phyloP scores from a whole-genome alignment of 768 basidiomycete species.

The Lyophyllum shimeji region DNA sequence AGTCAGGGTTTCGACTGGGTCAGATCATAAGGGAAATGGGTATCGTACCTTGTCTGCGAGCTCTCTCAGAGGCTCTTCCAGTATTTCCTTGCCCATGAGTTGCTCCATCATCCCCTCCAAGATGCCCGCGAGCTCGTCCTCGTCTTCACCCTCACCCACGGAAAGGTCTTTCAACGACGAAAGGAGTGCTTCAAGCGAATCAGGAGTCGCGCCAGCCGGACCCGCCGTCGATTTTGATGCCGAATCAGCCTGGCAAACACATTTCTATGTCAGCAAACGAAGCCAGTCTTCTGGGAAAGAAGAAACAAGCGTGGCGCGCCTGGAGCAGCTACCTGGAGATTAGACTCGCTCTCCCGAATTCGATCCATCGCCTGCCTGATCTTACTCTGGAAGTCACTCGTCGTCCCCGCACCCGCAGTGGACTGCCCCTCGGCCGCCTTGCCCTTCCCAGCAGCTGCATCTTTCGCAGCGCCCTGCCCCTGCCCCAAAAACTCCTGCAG shows the following conservation, averaged over 20 bases:
- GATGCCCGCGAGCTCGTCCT: conserved; percentile 60
- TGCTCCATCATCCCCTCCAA: conserved; percentile 82
- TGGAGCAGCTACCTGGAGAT: conserved; percentile 40
- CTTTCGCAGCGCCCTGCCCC: background rate
- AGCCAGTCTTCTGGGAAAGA: background rate
- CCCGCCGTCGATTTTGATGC: conserved; percentile 17
- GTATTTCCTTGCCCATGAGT: conserved; percentile 76
- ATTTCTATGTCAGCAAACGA: background rate
- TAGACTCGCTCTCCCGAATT: conserved; percentile 64
- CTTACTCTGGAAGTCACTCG: conserved; percentile 61
- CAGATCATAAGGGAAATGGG: background rate
- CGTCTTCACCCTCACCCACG: too few relatives aligned
- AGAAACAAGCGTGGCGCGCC: background rate
- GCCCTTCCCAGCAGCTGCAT: background rate
- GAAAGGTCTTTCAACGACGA: conserved; percentile 42
- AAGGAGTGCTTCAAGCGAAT: conserved; percentile 53
- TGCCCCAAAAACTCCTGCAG: too few relatives aligned
- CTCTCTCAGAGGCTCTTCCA: conserved; percentile 89
- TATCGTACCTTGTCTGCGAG: conserved; percentile 64
- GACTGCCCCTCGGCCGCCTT: background rate
- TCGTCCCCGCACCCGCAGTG: background rate
- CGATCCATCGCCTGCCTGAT: conserved; percentile 73
- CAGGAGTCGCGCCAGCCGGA: conserved; percentile 20
- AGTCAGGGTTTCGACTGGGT: too few relatives aligned
- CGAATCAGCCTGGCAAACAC: conserved; percentile 13